These are phyloP conservation scores for Cytospora leucostoma DNA, from an alignment of 2,329 filamentous ascomycete species.

Conservation along the genomic window DNA sequence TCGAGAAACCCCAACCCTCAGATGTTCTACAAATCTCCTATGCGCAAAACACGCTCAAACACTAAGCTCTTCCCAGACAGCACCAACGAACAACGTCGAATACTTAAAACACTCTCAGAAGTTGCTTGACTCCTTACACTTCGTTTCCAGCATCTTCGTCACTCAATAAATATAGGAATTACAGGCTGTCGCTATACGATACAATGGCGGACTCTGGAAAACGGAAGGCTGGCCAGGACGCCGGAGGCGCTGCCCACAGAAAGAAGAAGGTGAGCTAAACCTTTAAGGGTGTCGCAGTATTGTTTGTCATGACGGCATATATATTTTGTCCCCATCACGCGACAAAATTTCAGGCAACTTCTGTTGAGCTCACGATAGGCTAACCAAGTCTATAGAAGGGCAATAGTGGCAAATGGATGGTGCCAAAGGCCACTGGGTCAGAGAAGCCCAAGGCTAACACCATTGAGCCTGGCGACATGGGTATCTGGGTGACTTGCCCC, in stretches of 20 bases:
- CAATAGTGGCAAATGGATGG: slow-evolving; percentile 61
- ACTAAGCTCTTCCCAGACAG: background rate
- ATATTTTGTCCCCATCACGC: background rate
- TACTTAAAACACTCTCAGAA: background rate
- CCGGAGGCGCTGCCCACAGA: slow-evolving; percentile 9
- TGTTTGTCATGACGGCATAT: background rate
- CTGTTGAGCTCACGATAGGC: background rate
- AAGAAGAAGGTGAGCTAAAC: slow-evolving; percentile 24
- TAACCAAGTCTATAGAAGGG: slow-evolving; percentile 45
- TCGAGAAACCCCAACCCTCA: background rate
- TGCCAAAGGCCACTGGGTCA: slow-evolving; percentile 54
- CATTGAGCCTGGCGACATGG: slow-evolving; percentile 68
- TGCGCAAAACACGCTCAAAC: background rate
- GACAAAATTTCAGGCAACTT: background rate
- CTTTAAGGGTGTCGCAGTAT: no score
- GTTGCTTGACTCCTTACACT: background rate
- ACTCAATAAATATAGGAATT: background rate
- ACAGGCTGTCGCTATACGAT: background rate
- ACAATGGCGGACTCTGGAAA: slow-evolving; percentile 23
- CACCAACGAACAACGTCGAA: background rate
- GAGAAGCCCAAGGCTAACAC: slow-evolving; percentile 43
- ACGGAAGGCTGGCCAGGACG: slow-evolving; percentile 18
- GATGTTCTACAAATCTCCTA: background rate
- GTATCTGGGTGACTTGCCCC: slow-evolving; percentile 78
- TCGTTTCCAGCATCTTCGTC: background rate